Percentiles rank a stretch among this genome's conserved stretches.
Evolutionary conservation across 495 filamentous ascomycete species (phyloP).

Genomic region (Penicillium subrubescens): DNA sequence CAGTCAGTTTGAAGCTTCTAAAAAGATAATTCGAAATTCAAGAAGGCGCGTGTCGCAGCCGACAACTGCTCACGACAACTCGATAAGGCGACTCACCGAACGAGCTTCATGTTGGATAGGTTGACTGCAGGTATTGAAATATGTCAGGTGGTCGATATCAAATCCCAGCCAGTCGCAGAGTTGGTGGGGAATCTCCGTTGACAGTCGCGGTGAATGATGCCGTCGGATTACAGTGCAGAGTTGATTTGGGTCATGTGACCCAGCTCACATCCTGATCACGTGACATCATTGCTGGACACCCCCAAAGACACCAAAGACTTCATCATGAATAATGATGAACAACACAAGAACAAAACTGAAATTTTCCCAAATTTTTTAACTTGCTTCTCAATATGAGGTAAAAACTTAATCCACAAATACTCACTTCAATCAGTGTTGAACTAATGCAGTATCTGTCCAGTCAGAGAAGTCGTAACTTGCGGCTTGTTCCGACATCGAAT

Average conservation of each 20-base stretch:
- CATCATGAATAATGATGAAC: neutral
- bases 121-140: neutral
- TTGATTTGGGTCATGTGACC: conserved; percentile 16
- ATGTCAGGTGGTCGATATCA: neutral
- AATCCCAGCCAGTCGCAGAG: conserved; percentile 10
- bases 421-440: neutral
- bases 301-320: neutral
- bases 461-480: neutral
- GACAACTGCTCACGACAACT: neutral
- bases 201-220: conserved; percentile 19
- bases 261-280: conserved; percentile 1
- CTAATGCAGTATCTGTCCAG: neutral
- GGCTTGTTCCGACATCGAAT: neutral
- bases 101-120: conserved; percentile 84
- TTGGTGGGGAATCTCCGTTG: conserved; percentile 18
- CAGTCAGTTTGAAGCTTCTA: conserved; percentile 19
- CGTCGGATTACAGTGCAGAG: conserved; percentile 25
- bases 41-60: conserved; percentile 17
- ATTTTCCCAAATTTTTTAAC: neutral
- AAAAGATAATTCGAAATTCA: conserved; percentile 16
- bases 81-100: conserved; percentile 69
- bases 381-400: neutral
- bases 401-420: neutral
- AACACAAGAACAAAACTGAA: neutral
- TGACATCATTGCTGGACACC: neutral